Percentiles rank a stretch among this genome's conserved stretches.
These are phyloP conservation scores for Tubosaeta brunneosetosa DNA, from an alignment of 768 basidiomycete genomes.

Conservation along the genomic window DNA sequence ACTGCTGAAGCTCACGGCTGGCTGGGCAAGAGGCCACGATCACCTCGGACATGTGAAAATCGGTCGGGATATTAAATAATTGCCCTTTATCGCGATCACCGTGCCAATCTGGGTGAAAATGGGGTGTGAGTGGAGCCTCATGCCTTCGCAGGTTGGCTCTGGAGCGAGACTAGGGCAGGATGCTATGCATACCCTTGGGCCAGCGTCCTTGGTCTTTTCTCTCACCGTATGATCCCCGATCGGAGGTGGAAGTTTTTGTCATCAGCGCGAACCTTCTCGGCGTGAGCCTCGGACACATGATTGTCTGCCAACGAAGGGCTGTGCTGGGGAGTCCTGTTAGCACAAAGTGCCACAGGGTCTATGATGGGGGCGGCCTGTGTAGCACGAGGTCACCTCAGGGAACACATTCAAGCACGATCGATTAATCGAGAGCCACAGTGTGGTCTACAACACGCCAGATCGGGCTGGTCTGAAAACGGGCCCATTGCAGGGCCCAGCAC, in stretches of 20 bases:
- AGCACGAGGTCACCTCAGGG: background rate
- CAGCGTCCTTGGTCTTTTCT: slow-evolving; percentile 11
- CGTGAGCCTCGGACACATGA: background rate
- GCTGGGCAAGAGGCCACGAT: slow-evolving; percentile 15
- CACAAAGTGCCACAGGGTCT: background rate
- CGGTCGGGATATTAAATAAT: slow-evolving; percentile 17
- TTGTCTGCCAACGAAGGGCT: slow-evolving; percentile 2
- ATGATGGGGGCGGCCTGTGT: background rate
- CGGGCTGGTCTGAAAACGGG: background rate
- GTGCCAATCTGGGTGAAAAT: slow-evolving; percentile 4
- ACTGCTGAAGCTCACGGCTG: background rate
- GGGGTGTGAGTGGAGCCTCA: background rate
- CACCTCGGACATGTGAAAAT: slow-evolving; percentile 23
- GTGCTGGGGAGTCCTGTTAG: background rate
- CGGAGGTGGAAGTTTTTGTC: background rate
- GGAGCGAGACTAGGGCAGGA: background rate
- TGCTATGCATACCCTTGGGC: background rate
- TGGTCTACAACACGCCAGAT: background rate
- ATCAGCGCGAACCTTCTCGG: background rate
- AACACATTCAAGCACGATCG: background rate
- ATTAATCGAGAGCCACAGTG: background rate
- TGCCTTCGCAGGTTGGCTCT: background rate
- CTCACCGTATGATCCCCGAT: slow-evolving; percentile 11
- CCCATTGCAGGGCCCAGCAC: background rate
- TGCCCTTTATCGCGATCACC: slow-evolving; percentile 14